Percentiles rank a stretch among this genome's conserved stretches.
Evolutionary conservation across 495 filamentous ascomycete species (phyloP).

Genomic region (Podospora pseudocomata): DNA sequence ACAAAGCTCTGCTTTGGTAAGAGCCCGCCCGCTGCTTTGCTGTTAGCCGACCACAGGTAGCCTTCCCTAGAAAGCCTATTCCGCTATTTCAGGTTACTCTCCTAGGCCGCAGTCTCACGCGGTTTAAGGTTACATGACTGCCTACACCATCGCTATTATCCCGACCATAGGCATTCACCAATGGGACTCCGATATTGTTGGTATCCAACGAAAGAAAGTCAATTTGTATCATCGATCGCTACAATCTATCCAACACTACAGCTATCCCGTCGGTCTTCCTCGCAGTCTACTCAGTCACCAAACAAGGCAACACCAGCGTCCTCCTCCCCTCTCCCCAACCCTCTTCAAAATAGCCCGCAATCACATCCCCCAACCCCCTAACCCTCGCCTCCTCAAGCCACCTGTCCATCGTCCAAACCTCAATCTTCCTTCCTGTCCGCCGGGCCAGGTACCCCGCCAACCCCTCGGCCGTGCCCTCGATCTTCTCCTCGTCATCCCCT

Average conservation of each 20-base stretch:
- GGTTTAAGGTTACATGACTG: too few relatives aligned
- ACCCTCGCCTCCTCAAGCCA: background rate
- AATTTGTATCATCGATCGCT: background rate
- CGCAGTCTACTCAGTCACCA: background rate
- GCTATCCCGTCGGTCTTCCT: background rate
- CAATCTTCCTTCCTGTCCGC: background rate
- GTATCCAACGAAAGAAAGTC: too few relatives aligned
- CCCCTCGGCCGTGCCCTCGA: background rate
- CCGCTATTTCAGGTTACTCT: too few relatives aligned
- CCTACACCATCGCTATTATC: too few relatives aligned
- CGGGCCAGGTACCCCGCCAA: background rate
- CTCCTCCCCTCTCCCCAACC: background rate
- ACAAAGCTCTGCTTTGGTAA: too few relatives aligned
- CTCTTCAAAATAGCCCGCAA: background rate
- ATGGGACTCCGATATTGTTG: too few relatives aligned
- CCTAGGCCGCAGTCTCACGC: too few relatives aligned
- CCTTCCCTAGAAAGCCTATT: too few relatives aligned
- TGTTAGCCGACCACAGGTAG: too few relatives aligned
- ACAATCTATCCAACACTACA: background rate
- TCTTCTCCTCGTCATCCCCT: background rate
- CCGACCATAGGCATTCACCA: too few relatives aligned
- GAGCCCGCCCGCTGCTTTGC: too few relatives aligned
- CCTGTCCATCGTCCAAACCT: background rate
- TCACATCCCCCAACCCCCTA: background rate
- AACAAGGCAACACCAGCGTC: background rate